Evolutionary conservation across 352 stramenopile species (phyloP), one percentile per base, ranked within the genome.

Genomic region (Globisporangium heterothallicum): DNA sequence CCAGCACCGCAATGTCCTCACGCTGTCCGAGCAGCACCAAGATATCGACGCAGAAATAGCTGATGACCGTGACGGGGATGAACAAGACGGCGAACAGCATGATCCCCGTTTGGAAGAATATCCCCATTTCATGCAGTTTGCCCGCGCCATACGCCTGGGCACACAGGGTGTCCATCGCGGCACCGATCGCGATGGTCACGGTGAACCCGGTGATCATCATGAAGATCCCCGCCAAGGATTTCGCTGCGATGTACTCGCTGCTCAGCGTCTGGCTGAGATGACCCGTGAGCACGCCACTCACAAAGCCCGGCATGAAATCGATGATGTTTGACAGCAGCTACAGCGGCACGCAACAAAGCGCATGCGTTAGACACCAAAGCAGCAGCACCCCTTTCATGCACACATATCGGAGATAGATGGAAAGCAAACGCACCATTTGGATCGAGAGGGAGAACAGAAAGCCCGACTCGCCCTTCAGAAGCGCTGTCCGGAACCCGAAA

Each of bases 121-220:
- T 67, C 7, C 87, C 85, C 63, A 96, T 87, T 54, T 93, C 79
- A 42, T 76, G 69, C 30, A 91, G 68, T 62, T 93, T 86, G 41
- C 84, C 83, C n/a, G 87, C 85, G 38, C 86, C 84, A 48, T 86
- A 88, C 21, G 86, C 82, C 40, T 94, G 77, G 10, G 80, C 71
- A 34, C 84, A 95, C 9, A 96, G 70, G 38, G 87, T 96, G 58
- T 96, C 85, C 81, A 96, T 94, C 26, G 87, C 87, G 19, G 81
- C 86, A 32, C 83, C 77, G 45, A 96, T 84, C 22, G 80, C 82
- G 21, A 92, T 77, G 42, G 85, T 89, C 14, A 91, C 66, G 7
- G 84, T 89, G 59, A 87, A 84, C 26, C 73, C 86, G 8, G 80
- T 88, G 53, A 96, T 58, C 70, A 94, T 91, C 45, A 85, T 70